A percentile compares a stretch with the other conserved stretches of the same genome.
Conservation (phyloP, 345 rosid species). For the Populus pruinosa region DNA sequence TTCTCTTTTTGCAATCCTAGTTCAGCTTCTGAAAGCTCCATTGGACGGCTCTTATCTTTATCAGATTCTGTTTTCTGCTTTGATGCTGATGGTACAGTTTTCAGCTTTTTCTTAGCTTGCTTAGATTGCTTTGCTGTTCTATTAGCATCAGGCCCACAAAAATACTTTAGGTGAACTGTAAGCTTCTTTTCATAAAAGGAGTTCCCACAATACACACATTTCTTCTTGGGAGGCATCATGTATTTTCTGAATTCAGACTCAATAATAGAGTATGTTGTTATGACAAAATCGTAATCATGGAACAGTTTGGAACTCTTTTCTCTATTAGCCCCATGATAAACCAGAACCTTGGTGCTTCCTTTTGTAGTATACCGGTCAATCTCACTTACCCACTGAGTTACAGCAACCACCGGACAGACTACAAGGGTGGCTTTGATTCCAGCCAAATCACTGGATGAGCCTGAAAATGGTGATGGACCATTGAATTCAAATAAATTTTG, state of each 20-base stretch:
- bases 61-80: slow-evolving; percentile 22
- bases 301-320: slow-evolving; percentile 50
- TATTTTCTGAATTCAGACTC: slow-evolving; percentile 74
- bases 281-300: slow-evolving; percentile 68
- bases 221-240: slow-evolving; percentile 63
- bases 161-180: slow-evolving; percentile 51
- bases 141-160: slow-evolving; percentile 74
- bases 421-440: slow-evolving; percentile 66
- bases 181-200: slow-evolving; percentile 49
- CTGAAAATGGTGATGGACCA: slow-evolving; percentile 16
- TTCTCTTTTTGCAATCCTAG: slow-evolving; percentile 30
- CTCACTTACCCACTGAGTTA: slow-evolving; percentile 88
- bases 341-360: slow-evolving; percentile 76
- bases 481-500: slow-evolving; percentile 14
- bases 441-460: slow-evolving; percentile 35
- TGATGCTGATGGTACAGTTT: slow-evolving; percentile 12
- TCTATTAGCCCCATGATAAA: slow-evolving; percentile 79
- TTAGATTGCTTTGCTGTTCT: slow-evolving; percentile 80
- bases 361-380: slow-evolving; percentile 62
- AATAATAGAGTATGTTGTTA: slow-evolving; percentile 79
- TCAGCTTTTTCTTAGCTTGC: slow-evolving; percentile 62
- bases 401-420: slow-evolving; percentile 88
- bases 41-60: slow-evolving; percentile 3
- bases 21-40: slow-evolving; percentile 12
- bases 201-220: slow-evolving; percentile 65